Evolutionary conservation across 306 rosid genomes (phyloP), one percentile per base, ranked within the genome.

Genomic region (Medicago ruthenica): DNA sequence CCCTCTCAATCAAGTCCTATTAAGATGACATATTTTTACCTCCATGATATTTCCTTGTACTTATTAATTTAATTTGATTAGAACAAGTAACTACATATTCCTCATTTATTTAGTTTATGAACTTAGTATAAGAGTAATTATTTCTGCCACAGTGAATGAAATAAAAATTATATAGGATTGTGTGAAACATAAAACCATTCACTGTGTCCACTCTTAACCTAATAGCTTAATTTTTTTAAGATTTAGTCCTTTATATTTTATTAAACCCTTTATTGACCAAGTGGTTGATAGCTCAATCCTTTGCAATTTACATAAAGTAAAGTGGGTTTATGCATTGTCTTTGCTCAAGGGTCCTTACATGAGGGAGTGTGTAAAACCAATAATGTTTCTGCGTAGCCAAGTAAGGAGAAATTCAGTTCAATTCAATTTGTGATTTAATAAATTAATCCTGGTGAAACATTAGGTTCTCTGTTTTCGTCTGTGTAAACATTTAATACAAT

Each of bases 51-150:
- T 62, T 83, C 61, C 62, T 7, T 74, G 66, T 39, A 47, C 53
- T 65, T 12, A 9, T 69, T 61, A 61, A 62, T 51, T 59, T n/a
- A 62, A 74, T 78, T 68, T 83, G 54, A 17, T 57, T 45, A 41
- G 74, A 67, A 73, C 53, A 45, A 45, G 34, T 39, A 31, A 45
- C 13, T 9, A 21, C 60, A 36, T 18, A 42, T 36, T 70, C 58
- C 53, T 78, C 31, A 36, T 57, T 37, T 80, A 20, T 14, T 48
- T 53, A 83, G 57, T 54, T 21, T 64, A 74, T 77, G 59, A 73
- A 77, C 15, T 17, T 57, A 14, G 27, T 67, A 68, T 18, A 17
- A 50, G 27, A 21, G 41, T 13, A 41, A 9, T 59, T 59, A 34
- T 54, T 31, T 40, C 37, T 61, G 54, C 59, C 71, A 14, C 4